Evolutionary conservation across 305 asterid genomes (phyloP).

Genomic region (Euphrasia arctica): DNA sequence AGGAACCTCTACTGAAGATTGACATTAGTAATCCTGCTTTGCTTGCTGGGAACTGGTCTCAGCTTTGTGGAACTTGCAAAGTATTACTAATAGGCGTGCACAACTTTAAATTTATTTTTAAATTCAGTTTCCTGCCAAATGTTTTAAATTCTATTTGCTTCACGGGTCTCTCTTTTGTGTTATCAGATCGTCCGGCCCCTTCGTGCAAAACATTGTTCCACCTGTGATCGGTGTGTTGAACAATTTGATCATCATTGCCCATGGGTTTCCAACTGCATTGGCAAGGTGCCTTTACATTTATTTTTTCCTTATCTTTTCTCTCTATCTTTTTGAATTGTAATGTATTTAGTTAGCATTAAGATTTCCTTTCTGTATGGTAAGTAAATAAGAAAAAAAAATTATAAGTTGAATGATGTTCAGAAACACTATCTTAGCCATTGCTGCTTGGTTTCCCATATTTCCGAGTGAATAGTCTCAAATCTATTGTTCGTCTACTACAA

Average conservation of each 20-base stretch:
- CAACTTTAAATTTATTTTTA: neutral
- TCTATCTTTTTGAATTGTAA: neutral
- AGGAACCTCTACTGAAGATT: constrained; percentile 90
- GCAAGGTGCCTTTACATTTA: constrained; percentile 62
- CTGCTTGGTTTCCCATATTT: constrained; percentile 16
- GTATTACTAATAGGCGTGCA: constrained; percentile 35
- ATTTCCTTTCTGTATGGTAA: constrained; percentile 3
- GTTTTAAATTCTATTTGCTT: constrained; percentile 23
- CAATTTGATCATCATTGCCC: constrained; percentile 99
- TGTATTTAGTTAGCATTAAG: constrained; percentile 5
- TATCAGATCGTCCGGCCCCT: constrained; percentile 94
- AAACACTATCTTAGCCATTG: neutral
- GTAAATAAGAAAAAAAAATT: neutral
- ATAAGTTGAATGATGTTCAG: constrained; percentile 2
- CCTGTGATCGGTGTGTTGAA: constrained; percentile 98
- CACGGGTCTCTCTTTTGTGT: constrained; percentile 28
- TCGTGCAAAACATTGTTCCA: constrained; percentile 98
- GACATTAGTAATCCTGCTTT: constrained; percentile 85
- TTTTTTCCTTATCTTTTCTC: neutral
- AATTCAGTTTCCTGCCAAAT: constrained; percentile 17
- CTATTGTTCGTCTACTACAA: constrained; percentile 18
- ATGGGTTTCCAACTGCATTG: constrained; percentile 98
- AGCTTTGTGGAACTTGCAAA: constrained; percentile 99
- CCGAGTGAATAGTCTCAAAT: neutral
- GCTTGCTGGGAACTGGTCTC: constrained; percentile 96